Evolutionary conservation across 106 monocot species (phyloP).

Genomic region (Dioscorea dumetorum): DNA sequence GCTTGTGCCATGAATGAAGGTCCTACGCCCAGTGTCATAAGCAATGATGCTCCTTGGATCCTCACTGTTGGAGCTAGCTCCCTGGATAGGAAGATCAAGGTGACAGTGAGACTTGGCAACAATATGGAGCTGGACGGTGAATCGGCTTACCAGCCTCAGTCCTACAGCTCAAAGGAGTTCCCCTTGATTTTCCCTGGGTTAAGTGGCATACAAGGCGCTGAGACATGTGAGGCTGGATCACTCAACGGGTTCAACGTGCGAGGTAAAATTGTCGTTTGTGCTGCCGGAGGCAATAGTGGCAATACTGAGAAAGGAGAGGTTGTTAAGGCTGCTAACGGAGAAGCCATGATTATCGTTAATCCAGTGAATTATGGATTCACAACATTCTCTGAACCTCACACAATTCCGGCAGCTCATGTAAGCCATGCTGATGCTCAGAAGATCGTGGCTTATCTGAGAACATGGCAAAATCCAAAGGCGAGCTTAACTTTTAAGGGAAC

Average conservation of each 20-base stretch:
- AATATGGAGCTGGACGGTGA: conserved; percentile 11
- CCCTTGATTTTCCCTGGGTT: background rate
- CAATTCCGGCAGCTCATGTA: background rate
- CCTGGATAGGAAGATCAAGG: conserved; percentile 5
- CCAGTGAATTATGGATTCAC: background rate
- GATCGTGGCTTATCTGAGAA: background rate
- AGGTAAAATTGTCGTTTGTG: conserved; percentile 3
- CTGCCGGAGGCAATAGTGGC: background rate
- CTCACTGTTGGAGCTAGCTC: conserved; percentile 19
- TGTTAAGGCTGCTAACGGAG: background rate
- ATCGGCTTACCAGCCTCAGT: conserved; percentile 1
- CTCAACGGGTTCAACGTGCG: background rate
- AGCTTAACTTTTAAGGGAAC: background rate
- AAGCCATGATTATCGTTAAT: background rate
- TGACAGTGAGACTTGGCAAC: conserved; percentile 11
- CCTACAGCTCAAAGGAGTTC: no score
- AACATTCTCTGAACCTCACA: background rate
- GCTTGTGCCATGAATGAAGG: background rate
- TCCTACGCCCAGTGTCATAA: background rate
- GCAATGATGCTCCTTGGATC: conserved; percentile 12
- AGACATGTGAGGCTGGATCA: background rate
- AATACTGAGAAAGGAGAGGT: background rate
- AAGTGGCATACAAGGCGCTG: background rate
- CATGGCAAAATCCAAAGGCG: background rate
- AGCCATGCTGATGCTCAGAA: background rate